Percentiles rank a stretch among this genome's conserved stretches.
Conservation (phyloP, 257 asterid genomes). For the Nemophila menziesii region DNA sequence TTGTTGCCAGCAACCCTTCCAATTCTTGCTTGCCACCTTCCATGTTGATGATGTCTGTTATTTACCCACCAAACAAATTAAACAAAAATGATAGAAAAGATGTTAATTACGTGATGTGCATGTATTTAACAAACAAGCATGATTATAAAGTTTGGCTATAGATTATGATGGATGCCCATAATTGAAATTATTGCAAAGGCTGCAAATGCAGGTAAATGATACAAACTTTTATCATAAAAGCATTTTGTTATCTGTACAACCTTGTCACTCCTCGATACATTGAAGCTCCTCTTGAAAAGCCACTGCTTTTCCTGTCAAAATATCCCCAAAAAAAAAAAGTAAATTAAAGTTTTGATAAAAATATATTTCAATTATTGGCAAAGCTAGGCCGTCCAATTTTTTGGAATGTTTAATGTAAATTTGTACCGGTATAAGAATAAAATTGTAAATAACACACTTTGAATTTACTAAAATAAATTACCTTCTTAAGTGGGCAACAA, state of each 20-base stretch:
- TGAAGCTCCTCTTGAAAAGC: conserved; percentile 89
- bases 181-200: conserved; percentile 20
- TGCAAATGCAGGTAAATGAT: conserved; percentile 13
- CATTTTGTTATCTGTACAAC: conserved; percentile 17
- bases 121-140: conserved; percentile 16
- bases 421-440: no score
- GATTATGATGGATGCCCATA: no score
- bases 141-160: conserved; percentile 14
- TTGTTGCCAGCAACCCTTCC: conserved; percentile 97
- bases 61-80: conserved; percentile 23
- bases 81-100: conserved; percentile 8
- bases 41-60: conserved; percentile 89
- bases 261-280: conserved; percentile 88
- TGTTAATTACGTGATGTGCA: conserved; percentile 13
- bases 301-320: conserved; percentile 67
- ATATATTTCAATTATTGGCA: neutral
- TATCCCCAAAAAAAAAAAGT: neutral
- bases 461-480: conserved; percentile 5
- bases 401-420: no score
- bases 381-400: no score
- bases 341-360: neutral
- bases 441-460: no score
- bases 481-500: conserved; percentile 92
- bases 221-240: conserved; percentile 8
- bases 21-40: conserved; percentile 92